Base-by-base conservation (phyloP, 805 yeast species). In the Pichia membranifaciens region DNA sequence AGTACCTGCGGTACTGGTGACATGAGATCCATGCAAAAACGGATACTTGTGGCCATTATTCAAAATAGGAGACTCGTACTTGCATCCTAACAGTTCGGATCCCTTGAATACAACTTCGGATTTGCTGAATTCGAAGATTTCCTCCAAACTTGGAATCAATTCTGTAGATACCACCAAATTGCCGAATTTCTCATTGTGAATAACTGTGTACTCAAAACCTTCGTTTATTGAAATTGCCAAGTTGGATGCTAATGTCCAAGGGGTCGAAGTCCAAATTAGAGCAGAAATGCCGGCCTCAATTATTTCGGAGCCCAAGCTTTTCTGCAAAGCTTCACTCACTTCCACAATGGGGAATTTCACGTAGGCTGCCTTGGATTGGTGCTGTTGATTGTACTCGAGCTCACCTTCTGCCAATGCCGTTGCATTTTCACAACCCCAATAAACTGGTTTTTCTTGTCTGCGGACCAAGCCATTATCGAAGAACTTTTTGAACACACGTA, bases 341-440 rank as follows among this genome's bases (percentile, higher is more conserved):
- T 51, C 48, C 1, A 64, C 47, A 2, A 82, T 52, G 9, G 89
- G 89, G 54, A 85, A 89, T 54, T 77, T 80, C 7, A 85, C 79
- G 59, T 74, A 81, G 0, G 78, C 80, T 2, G 96, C 83, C 5
- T 70, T 76, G 0, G 95, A 84, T 38, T 59, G 70, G 62, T 88
- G 96, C 15, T 72, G 59, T 18, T 78, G 79, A 43, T 85, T 84
- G 64, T 93, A 93, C 59, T 91, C 96, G 48, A 93, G 72, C 62
- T 93, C 99, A 18, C 96, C 91, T 65, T 93, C 99, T 0, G 99
- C 99, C 52, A 93, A 69, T 0, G 98, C 98, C 0, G 99, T 90
- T 48, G 79, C 77, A 2, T 96, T 87, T 59, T 90, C 96, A 52
- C 91, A 83, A 1, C 97, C 95, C 97, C 98, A 93, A 73, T 84